Conservation (phyloP, 495 filamentous ascomycete species). For the Penicillium daleae region DNA sequence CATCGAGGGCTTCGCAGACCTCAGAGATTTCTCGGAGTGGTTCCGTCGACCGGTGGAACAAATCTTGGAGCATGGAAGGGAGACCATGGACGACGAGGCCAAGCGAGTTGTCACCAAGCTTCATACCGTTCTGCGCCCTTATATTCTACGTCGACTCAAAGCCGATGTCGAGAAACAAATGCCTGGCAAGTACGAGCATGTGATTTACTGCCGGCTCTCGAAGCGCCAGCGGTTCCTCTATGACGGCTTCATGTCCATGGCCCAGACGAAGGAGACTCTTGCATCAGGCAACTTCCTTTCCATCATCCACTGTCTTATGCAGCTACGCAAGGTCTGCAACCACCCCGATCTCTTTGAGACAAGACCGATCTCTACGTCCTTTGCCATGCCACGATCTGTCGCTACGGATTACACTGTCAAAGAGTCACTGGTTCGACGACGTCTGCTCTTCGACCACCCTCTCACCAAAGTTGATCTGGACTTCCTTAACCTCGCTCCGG, state of each 20-base stretch:
- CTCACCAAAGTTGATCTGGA: constrained; percentile 70
- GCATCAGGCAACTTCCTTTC: constrained; percentile 96
- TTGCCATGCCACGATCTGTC: constrained; percentile 85
- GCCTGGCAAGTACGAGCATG: constrained; percentile 96
- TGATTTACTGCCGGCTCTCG: constrained; percentile 91
- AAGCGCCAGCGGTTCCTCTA: constrained; percentile 95
- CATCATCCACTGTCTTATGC: constrained; percentile 98
- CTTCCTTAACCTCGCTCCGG: constrained; percentile 80
- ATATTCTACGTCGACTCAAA: constrained; percentile 89
- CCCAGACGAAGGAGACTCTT: constrained; percentile 84
- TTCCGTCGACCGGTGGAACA: constrained; percentile 92
- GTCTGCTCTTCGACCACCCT: constrained; percentile 66
- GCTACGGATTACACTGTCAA: constrained; percentile 78
- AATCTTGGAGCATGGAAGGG: constrained; percentile 90
- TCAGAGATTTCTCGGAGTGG: constrained; percentile 91
- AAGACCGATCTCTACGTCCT: constrained; percentile 96
- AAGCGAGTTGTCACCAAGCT: constrained; percentile 86
- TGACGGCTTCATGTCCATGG: constrained; percentile 94
- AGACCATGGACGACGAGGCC: constrained; percentile 91
- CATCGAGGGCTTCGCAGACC: constrained; percentile 83
- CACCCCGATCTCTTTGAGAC: constrained; percentile 98
- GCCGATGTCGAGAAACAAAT: constrained; percentile 99
- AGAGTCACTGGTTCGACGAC: constrained; percentile 69
- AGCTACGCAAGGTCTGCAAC: constrained; percentile 96
- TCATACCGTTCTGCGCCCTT: constrained; percentile 90